phyloP scores from a whole-genome alignment of 306 rosid species.

The Arachis stenosperma region DNA sequence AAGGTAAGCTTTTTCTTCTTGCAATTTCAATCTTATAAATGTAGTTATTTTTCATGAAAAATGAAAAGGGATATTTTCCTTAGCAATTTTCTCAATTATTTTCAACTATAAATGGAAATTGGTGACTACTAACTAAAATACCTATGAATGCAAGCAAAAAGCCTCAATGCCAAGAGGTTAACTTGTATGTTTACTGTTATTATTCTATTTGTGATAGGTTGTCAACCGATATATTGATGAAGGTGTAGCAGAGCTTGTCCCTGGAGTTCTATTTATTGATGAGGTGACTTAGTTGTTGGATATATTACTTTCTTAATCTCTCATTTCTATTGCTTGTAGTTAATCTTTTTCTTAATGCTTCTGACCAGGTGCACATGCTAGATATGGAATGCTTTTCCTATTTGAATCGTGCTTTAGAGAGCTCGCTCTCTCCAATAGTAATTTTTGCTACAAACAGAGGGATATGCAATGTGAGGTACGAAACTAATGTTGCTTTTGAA shows the following conservation, averaged over 20 bases:
- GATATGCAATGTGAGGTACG: constrained; percentile 92
- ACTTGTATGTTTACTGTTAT: constrained; percentile 2
- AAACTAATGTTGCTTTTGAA: constrained; percentile 2
- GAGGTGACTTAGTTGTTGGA: constrained; percentile 50
- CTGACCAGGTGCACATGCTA: constrained; percentile 86
- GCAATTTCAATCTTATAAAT: no score
- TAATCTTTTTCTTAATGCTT: constrained; percentile 24
- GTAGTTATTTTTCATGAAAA: no score
- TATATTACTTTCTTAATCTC: constrained; percentile 13
- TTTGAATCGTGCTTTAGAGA: constrained; percentile 94
- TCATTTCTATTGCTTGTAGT: constrained; percentile 17
- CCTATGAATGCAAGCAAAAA: not conserved
- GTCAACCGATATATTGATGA: constrained; percentile 93
- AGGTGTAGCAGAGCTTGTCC: constrained; percentile 99
- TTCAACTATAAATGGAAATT: constrained; percentile 8
- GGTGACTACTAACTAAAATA: constrained; percentile 8
- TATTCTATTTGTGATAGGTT: constrained; percentile 60
- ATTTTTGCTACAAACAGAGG: constrained; percentile 99
- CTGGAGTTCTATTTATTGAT: constrained; percentile 91
- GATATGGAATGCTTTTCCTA: constrained; percentile 98
- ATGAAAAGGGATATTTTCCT: not conserved
- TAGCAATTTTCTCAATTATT: constrained; percentile 20
- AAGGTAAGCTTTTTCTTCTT: not conserved
- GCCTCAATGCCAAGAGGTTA: not conserved
- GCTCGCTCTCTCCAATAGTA: constrained; percentile 93